phyloP scores from a whole-genome alignment of 768 basidiomycete species.

The Lentinula aciculospora region DNA sequence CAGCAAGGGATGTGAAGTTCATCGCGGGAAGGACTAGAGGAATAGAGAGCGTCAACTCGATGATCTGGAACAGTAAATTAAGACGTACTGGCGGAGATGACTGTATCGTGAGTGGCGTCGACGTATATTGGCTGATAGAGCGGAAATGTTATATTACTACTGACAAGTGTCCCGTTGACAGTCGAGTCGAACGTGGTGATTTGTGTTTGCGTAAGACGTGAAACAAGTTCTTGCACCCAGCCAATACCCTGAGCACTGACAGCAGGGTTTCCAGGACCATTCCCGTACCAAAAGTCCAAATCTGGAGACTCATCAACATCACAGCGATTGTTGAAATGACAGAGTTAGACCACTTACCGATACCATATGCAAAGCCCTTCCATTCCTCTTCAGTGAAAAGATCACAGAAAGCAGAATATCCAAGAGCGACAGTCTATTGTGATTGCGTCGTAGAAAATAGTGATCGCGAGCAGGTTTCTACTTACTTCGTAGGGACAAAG shows the following conservation, averaged over 20 bases:
- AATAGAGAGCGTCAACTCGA: neutral
- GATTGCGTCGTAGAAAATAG: neutral
- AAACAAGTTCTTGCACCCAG: conserved; percentile 65
- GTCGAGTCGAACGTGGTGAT: conserved; percentile 51
- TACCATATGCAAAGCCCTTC: conserved; percentile 68
- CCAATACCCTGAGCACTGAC: conserved; percentile 59
- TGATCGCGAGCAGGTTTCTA: neutral
- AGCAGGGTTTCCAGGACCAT: conserved; percentile 65
- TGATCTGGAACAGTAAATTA: neutral
- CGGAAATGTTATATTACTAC: conserved; percentile 47
- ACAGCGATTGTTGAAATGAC: neutral
- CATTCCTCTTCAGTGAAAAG: conserved; percentile 80
- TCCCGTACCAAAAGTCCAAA: conserved; percentile 56
- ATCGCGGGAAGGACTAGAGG: conserved; percentile 59
- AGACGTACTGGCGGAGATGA: conserved; percentile 53
- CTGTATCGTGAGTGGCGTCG: conserved; percentile 72
- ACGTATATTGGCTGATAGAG: conserved; percentile 58
- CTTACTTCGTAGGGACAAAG: conserved; percentile 70
- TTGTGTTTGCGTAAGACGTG: conserved; percentile 59
- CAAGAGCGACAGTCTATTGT: conserved; percentile 68
- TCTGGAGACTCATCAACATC: conserved; percentile 26
- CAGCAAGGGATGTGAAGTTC: conserved; percentile 62
- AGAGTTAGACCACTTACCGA: conserved; percentile 16
- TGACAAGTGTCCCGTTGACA: conserved; percentile 64
- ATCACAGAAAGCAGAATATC: conserved; percentile 71